A percentile compares a stretch with the other conserved stretches of the same genome.
These are phyloP conservation scores for Colletotrichum sp. DNA, from an alignment of 2,329 filamentous ascomycete genomes.

Conservation along the genomic window DNA sequence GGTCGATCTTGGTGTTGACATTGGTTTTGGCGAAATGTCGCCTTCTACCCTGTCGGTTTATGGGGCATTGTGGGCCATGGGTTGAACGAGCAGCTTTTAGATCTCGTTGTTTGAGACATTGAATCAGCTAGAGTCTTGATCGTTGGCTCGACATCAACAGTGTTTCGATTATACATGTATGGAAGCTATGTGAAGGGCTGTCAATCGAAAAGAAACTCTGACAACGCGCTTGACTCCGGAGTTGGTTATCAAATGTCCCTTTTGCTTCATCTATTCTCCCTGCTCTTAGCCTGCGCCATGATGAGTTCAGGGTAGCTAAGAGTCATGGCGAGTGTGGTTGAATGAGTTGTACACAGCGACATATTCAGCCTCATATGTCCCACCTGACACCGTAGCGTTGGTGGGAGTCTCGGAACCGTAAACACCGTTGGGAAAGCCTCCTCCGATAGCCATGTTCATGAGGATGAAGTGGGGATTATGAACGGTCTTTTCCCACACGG, in stretches of 20 bases:
- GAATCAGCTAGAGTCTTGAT: too few species aligned
- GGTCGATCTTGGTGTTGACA: neutral
- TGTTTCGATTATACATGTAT: too few species aligned
- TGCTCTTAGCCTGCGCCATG: fast-evolving
- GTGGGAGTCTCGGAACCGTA: slow-evolving; percentile 35
- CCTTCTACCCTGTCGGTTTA: too few species aligned
- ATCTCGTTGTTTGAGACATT: too few species aligned
- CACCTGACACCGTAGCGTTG: slow-evolving; percentile 32
- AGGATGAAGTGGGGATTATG: slow-evolving; percentile 36
- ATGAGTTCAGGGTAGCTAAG: neutral
- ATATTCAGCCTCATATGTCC: slow-evolving; percentile 39
- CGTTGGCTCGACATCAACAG: too few species aligned
- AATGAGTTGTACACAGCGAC: slow-evolving; percentile 35
- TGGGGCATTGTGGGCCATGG: neutral
- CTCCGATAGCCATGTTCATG: slow-evolving; percentile 43
- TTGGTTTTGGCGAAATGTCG: fast-evolving
- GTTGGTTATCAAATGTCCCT: neutral
- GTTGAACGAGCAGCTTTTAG: too few species aligned
- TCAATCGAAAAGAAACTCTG: fast-evolving
- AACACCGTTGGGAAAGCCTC: slow-evolving; percentile 37
- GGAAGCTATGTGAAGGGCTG: too few species aligned
- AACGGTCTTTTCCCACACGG: slow-evolving; percentile 32
- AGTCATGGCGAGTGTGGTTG: neutral
- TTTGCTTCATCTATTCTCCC: neutral
- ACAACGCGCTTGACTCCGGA: too few species aligned